Conservation (phyloP, 2,329 filamentous ascomycete genomes). For the Hymenoscyphus fructigenus region DNA sequence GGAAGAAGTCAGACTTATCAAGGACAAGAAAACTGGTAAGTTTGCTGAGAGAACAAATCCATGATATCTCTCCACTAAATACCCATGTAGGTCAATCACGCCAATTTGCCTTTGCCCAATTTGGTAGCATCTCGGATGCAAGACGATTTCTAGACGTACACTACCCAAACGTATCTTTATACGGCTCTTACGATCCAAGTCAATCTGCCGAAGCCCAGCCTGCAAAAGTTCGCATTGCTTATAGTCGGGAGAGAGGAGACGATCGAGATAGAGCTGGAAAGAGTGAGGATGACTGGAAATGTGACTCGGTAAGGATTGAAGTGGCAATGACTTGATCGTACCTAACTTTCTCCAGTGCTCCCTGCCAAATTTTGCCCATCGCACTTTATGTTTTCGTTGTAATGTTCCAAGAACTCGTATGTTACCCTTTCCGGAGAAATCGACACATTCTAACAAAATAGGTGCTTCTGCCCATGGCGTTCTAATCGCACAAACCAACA, state of each 20-base stretch:
- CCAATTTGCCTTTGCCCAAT: conserved; percentile 56
- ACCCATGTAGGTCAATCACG: conserved; percentile 49
- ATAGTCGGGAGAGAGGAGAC: conserved; percentile 44
- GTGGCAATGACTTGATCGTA: not conserved
- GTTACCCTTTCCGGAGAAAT: conserved; percentile 22
- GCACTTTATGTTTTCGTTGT: conserved; percentile 58
- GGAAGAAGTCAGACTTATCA: conserved; percentile 57
- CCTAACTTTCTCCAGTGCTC: conserved; percentile 45
- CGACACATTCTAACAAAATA: conserved; percentile 30
- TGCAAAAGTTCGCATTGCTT: conserved; percentile 44
- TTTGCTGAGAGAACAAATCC: not conserved
- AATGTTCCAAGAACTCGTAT: conserved; percentile 53
- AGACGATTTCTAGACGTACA: conserved; percentile 53
- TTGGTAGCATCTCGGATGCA: conserved; percentile 48
- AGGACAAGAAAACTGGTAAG: conserved; percentile 56
- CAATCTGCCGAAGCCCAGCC: conserved; percentile 43
- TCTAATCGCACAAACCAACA: conserved; percentile 39
- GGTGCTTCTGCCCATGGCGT: conserved; percentile 36
- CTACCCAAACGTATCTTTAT: conserved; percentile 49
- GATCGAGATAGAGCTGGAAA: conserved; percentile 41
- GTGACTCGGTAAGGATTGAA: conserved; percentile 46
- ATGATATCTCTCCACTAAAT: not conserved
- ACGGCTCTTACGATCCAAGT: conserved; percentile 44
- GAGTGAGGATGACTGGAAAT: conserved; percentile 56
- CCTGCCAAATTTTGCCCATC: conserved; percentile 55